Percentiles rank a stretch among this genome's conserved stretches.
Evolutionary conservation across 2,329 filamentous ascomycete genomes (phyloP).

Genomic region (Cordyceps pruinosa): DNA sequence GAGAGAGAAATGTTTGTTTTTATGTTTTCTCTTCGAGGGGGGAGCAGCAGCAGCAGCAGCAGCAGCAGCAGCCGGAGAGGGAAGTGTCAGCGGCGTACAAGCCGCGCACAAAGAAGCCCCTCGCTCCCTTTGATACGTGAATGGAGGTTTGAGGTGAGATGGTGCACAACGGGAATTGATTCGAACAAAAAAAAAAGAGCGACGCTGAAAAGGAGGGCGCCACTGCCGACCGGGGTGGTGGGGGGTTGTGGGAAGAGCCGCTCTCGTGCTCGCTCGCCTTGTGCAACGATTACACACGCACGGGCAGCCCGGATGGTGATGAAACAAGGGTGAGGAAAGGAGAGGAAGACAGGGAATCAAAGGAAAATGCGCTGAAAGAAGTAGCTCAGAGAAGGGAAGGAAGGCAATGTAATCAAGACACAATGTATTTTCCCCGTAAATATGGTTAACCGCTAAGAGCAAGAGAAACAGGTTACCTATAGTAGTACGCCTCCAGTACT

Average conservation of each 20-base stretch:
- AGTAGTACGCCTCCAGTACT: background rate
- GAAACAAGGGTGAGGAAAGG: background rate
- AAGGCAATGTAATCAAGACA: background rate
- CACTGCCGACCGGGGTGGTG: too few species aligned
- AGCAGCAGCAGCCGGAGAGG: too few species aligned
- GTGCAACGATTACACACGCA: background rate
- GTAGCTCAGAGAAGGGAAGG: too few species aligned
- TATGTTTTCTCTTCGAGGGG: background rate
- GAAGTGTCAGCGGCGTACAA: background rate
- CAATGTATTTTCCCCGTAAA: background rate
- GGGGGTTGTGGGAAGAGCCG: background rate
- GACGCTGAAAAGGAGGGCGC: too few species aligned
- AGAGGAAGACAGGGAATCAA: background rate
- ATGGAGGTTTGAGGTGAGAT: background rate
- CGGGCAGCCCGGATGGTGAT: background rate
- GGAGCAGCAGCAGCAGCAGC: too few species aligned
- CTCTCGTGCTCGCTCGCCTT: too few species aligned
- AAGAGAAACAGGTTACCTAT: background rate
- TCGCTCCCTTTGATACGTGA: background rate
- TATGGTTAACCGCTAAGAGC: conserved; percentile 2
- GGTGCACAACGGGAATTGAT: too few species aligned
- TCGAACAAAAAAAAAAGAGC: too few species aligned
- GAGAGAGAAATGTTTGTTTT: background rate
- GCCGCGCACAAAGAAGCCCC: background rate
- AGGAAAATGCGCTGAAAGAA: background rate